Evolutionary conservation across 1,139 yeast genomes (phyloP), one percentile per base, ranked within the genome.

Genomic region (Lodderomyces metapsilosis): DNA sequence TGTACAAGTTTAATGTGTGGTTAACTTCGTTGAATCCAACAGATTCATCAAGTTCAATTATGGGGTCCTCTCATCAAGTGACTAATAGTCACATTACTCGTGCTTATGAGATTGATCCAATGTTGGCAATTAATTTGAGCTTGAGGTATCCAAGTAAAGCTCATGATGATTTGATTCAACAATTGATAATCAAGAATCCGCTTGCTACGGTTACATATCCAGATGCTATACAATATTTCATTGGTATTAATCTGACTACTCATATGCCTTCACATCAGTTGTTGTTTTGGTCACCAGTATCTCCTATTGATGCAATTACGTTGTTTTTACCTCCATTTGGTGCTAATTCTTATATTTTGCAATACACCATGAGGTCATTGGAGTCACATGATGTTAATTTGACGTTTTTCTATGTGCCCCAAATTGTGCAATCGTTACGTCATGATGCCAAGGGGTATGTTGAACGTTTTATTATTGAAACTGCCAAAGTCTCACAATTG

Each of bases 361-460:
- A 94, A 61, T 92, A 83, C 57, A 84, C 96, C 23, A 86, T 92
- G 85, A 76, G 96, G 51, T 86, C 98, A 0, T 69, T 94, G 50
- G 96, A 91, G 61, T 75, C 82, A 24, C 95, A 88, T 56, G 96
- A 89, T 57, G 91, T 88, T 35, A 86, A 87, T 54, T 67, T 87
- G 47, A 88, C 97, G 0, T 94, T 94, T 68, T 94, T 94, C 62
- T 94, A 94, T 57, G 98, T 94, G 35, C 98, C 99, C 1, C 98
- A 94, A 61, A 88, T 94, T 61, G 98, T 94, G 13, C 99, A 94
- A 63, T 78, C 88, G 45, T 73, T 94, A 50, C 77, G 98, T 52
- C 84, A 83, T 59, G 98, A 92, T 60, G 67, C 65, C 5, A 71
- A 78, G 43, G 98, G 97, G 1, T 91, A 89, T 53, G 95, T 91